Conservation (phyloP, 176 grass and related monocot species). For the Pharus latifolius region DNA sequence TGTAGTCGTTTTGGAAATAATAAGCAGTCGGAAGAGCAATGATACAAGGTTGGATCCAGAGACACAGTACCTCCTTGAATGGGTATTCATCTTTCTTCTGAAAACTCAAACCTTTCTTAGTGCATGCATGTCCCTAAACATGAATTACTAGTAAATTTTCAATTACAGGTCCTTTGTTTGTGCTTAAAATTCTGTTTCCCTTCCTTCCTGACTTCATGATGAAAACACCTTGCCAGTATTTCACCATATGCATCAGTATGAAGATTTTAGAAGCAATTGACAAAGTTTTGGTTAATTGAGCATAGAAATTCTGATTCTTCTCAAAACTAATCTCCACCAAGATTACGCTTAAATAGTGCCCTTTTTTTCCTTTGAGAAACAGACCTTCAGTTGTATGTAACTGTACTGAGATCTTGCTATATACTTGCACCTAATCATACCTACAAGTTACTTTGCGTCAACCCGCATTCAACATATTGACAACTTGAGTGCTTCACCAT, state of each 20-base stretch:
- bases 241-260: background rate
- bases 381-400: background rate
- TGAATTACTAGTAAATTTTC: slow-evolving; percentile 4
- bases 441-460: too few relatives aligned
- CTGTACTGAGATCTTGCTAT: slow-evolving; percentile 8
- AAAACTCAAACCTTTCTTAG: slow-evolving; percentile 3
- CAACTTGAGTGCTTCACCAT: too few relatives aligned
- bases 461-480: too few relatives aligned
- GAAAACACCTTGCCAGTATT: background rate
- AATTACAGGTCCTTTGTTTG: background rate
- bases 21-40: slow-evolving; percentile 75
- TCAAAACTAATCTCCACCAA: background rate
- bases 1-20: slow-evolving; percentile 72
- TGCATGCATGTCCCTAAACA: background rate
- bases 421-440: background rate
- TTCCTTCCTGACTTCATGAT: background rate
- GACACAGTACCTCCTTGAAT: slow-evolving; percentile 80
- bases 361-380: background rate
- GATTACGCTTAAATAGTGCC: background rate
- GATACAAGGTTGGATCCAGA: slow-evolving; percentile 48
- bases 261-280: background rate
- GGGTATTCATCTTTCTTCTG: slow-evolving; percentile 39
- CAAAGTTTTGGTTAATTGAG: background rate
- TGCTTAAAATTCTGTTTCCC: background rate
- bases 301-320: slow-evolving; percentile 2